These are phyloP conservation scores for Cadophora sp. DNA, from an alignment of 2,329 filamentous ascomycete genomes.

Conservation along the genomic window DNA sequence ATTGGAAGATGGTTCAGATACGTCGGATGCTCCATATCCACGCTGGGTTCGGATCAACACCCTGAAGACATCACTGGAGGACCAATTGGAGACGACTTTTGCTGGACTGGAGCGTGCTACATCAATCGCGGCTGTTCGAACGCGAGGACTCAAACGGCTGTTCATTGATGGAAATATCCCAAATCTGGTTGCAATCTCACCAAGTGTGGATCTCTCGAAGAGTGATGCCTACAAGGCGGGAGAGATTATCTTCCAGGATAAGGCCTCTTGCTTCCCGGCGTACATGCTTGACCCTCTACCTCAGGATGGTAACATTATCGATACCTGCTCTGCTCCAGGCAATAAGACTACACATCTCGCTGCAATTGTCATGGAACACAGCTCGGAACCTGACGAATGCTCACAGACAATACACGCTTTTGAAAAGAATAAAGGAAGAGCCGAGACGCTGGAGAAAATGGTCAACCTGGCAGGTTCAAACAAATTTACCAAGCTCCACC, in stretches of 20 bases:
- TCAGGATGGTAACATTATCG: conserved; percentile 79
- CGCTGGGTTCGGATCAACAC: conserved; percentile 92
- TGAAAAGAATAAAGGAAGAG: conserved; percentile 75
- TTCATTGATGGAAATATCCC: conserved; percentile 84
- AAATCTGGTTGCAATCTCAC: conserved; percentile 80
- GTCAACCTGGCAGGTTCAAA: conserved; percentile 77
- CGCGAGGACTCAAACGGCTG: conserved; percentile 56
- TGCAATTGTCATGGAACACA: conserved; percentile 64
- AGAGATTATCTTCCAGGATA: conserved; percentile 90
- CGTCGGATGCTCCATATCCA: conserved; percentile 62
- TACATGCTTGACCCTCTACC: conserved; percentile 77
- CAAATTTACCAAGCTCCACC: conserved; percentile 68
- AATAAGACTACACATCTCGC: conserved; percentile 98
- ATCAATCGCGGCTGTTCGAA: conserved; percentile 63
- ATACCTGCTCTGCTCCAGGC: conserved; percentile 91
- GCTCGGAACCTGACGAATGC: conserved; percentile 39
- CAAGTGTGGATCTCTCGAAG: conserved; percentile 73
- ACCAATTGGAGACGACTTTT: conserved; percentile 80
- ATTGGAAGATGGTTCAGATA: conserved; percentile 50
- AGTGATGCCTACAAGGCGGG: conserved; percentile 77
- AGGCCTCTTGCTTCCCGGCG: conserved; percentile 95
- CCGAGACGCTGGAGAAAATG: conserved; percentile 84
- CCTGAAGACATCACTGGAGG: conserved; percentile 71
- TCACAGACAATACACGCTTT: conserved; percentile 72
- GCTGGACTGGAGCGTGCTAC: conserved; percentile 62